Evolutionary conservation across 2,329 filamentous ascomycete species (phyloP).

Genomic region (Ceratocystis eucalypticola): DNA sequence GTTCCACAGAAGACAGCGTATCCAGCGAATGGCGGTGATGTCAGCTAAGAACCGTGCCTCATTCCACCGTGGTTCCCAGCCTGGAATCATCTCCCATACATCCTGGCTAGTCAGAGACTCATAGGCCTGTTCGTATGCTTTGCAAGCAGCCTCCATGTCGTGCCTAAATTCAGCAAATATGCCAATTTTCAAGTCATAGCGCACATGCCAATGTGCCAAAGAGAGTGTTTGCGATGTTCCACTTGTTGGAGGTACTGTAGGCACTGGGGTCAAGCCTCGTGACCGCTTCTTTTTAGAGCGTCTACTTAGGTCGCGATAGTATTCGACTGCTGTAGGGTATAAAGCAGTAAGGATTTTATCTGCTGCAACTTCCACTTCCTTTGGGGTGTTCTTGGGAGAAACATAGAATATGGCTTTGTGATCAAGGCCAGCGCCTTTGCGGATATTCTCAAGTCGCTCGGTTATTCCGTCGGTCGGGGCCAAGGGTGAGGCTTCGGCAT

Average conservation of each 20-base stretch:
- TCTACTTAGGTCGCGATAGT: constrained; percentile 88
- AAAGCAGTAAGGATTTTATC: constrained; percentile 59
- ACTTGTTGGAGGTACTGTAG: constrained; percentile 67
- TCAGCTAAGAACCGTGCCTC: constrained; percentile 85
- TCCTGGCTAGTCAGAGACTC: constrained; percentile 70
- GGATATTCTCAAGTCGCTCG: constrained; percentile 65
- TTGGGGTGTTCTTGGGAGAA: constrained; percentile 55
- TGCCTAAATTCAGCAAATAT: constrained; percentile 86
- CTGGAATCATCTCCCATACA: constrained; percentile 75
- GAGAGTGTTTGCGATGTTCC: constrained; percentile 80
- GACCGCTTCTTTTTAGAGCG: constrained; percentile 80
- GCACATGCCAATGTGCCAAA: constrained; percentile 75
- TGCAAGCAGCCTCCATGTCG: constrained; percentile 75
- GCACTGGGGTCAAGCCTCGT: constrained; percentile 61
- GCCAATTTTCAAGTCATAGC: constrained; percentile 88
- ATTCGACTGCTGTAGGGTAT: constrained; percentile 66
- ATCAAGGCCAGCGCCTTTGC: constrained; percentile 66
- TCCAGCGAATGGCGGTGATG: constrained; percentile 60
- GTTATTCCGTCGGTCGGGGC: constrained; percentile 42
- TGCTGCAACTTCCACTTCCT: constrained; percentile 60
- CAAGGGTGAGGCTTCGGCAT: constrained; percentile 38
- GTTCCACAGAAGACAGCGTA: constrained; percentile 72
- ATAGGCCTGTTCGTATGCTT: constrained; percentile 78
- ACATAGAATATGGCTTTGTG: constrained; percentile 77
- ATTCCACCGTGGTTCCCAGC: constrained; percentile 82